Evolutionary conservation across 306 rosid species (phyloP).

Genomic region (Quercus aquifolioides): DNA sequence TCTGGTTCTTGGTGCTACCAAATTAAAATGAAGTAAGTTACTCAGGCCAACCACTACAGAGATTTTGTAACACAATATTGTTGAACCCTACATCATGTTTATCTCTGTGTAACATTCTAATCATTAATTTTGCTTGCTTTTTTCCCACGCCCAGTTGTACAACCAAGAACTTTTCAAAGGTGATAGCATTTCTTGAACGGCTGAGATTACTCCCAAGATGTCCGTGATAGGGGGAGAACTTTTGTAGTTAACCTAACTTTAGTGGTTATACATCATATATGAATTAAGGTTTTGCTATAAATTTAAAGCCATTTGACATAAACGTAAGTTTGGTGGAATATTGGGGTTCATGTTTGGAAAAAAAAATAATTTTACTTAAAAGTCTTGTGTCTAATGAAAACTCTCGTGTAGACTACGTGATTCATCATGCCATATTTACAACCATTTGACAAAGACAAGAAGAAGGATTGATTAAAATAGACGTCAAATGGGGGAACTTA

Average conservation of each 20-base stretch:
- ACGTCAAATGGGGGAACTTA: not conserved
- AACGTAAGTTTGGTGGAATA: slow-evolving; percentile 5
- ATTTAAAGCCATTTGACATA: not conserved
- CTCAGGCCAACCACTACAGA: not conserved
- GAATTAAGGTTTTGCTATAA: not conserved
- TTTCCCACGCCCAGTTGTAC: not conserved
- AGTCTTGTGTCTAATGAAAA: not conserved
- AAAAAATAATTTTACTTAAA: not conserved
- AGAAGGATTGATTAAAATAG: not conserved
- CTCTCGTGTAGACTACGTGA: not conserved
- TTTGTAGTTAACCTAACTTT: slow-evolving; percentile 2
- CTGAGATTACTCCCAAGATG: slow-evolving; percentile 31
- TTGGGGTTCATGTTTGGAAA: not conserved
- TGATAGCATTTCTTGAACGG: slow-evolving; percentile 28
- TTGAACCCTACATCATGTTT: not conserved
- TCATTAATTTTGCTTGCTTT: not conserved
- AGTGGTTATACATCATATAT: slow-evolving; percentile 28
- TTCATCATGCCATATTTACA: not conserved
- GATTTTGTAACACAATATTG: not conserved
- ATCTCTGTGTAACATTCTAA: not conserved
- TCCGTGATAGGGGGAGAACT: slow-evolving; percentile 26
- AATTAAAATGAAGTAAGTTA: not conserved
- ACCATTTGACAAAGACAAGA: not conserved
- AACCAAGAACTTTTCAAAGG: not conserved
- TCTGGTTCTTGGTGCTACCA: not conserved